Base-by-base conservation (phyloP, 805 yeast species). In the baker's yeast (Saccharomyces cerevisiae) region DNA sequence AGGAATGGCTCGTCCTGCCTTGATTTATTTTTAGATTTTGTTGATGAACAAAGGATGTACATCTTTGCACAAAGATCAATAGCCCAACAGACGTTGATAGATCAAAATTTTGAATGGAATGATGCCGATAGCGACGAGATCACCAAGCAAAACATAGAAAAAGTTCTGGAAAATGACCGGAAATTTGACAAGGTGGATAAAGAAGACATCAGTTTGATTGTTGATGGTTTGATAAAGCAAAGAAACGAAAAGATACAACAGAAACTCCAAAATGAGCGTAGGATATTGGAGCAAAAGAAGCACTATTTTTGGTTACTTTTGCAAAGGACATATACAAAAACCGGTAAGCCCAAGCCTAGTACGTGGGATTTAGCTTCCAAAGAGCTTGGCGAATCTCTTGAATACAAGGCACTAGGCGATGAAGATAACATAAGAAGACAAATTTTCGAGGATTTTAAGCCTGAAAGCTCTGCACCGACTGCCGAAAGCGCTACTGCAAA, bases 1-100 rank as follows among this genome's bases (percentile, higher is more conserved):
- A 76, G 90, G 52, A 75, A 79, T 48, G 96, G 96, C 0, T 89
- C 96, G 0, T 77, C 83, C 1, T 85, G 96, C 0, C 63, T 84
- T 46, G 96, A 89, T 58, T 69, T 87, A 46, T 89, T 85, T 66
- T 79, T 88, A 80, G 96, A 90, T 66, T 62, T 79, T 0, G 76
- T 85, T 2, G 90, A 85, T 59, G 84, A 80, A 53, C 82, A 81
- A 60, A 76, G 78, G 32, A 79, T 82, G 52, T 62, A 75, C 1
- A 64, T 87, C 48, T 78, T 77, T 55, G 81, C 83, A 24, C 81
- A 82, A 63, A 79, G 79, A 52, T 88, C 84, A 51, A 68, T 84
- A 46, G 79, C 83, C 1, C 79, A 79, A 51, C 83, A 79, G 57
- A 66, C 78, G 5, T 60, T 84, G 29, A 68, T 76, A 4, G 77